Conservation (phyloP, 352 stramenopile genomes). For the Phytopythium oedochilum region DNA sequence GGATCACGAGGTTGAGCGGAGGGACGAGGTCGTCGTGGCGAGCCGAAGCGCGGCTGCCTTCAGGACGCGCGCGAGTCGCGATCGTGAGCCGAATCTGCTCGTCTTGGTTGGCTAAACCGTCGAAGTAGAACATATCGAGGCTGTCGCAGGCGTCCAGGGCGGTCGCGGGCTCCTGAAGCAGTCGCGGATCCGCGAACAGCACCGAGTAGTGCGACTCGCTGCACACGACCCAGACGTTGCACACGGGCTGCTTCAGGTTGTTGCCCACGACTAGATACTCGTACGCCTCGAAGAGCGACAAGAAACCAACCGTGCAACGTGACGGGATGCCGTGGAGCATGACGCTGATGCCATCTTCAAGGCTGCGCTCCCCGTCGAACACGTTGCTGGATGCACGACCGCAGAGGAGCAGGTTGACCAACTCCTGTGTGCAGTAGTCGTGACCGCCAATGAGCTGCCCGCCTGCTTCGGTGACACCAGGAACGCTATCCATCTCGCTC, state of each 20-base stretch:
- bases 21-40: conserved; percentile 69
- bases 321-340: conserved; percentile 67
- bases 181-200: conserved; percentile 46
- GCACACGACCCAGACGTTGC: conserved; percentile 89
- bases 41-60: conserved; percentile 16
- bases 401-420: conserved; percentile 95
- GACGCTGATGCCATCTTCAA: conserved; percentile 71
- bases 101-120: conserved; percentile 86
- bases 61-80: conserved; percentile 17
- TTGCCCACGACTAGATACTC: conserved; percentile 84
- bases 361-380: conserved; percentile 87
- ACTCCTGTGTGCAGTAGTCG: conserved; percentile 92
- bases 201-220: conserved; percentile 92
- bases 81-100: conserved; percentile 76
- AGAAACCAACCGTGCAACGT: conserved; percentile 69
- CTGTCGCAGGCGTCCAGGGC: conserved; percentile 18
- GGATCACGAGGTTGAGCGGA: conserved; percentile 87
- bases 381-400: conserved; percentile 92
- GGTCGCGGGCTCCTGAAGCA: conserved; percentile 18
- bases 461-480: conserved; percentile 24
- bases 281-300: conserved; percentile 92
- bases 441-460: conserved; percentile 78
- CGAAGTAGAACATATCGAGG: conserved; percentile 88
- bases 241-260: conserved; percentile 64
- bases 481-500: conserved; percentile 84